phyloP scores from a whole-genome alignment of 2,329 filamentous ascomycete species.

The Dendryphion nanum region DNA sequence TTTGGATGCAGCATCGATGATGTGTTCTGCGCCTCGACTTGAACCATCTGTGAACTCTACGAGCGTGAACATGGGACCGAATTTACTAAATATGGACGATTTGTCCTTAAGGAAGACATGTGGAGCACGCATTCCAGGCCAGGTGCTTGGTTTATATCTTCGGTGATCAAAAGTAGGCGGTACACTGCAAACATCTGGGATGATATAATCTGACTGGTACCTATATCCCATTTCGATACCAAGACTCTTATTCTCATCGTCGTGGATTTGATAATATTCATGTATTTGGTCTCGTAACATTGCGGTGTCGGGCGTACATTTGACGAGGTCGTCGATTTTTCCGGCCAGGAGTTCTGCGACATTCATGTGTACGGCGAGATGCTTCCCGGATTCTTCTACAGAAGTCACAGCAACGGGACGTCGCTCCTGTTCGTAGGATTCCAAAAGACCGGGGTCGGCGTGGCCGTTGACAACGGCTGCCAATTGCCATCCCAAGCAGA shows the following conservation, averaged over 20 bases:
- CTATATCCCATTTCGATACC: conserved; percentile 30
- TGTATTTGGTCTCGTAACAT: conserved; percentile 7
- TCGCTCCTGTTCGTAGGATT: conserved; percentile 29
- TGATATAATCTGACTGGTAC: conserved; percentile 11
- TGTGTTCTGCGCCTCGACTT: not conserved
- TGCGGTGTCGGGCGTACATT: not conserved
- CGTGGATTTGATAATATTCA: conserved; percentile 11
- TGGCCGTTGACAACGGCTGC: conserved; percentile 24
- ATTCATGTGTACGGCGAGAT: conserved; percentile 6
- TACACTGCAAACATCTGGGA: conserved; percentile 1
- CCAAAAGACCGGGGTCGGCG: conserved; percentile 20
- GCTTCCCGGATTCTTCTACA: conserved; percentile 19
- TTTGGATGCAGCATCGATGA: not conserved
- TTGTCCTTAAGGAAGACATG: conserved; percentile 30
- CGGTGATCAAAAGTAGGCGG: conserved; percentile 12
- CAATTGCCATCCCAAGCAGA: conserved; percentile 39
- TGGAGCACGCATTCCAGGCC: conserved; percentile 29
- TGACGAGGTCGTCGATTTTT: not conserved
- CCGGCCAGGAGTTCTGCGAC: not conserved
- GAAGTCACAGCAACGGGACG: conserved; percentile 23
- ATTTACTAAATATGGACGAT: conserved; percentile 26
- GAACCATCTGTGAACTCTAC: conserved; percentile 12
- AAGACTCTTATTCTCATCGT: conserved; percentile 24
- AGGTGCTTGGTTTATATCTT: conserved; percentile 26
- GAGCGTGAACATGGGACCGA: conserved; percentile 21